Conservation (phyloP, 352 stramenopile genomes). For the Phytopythium montanum region DNA sequence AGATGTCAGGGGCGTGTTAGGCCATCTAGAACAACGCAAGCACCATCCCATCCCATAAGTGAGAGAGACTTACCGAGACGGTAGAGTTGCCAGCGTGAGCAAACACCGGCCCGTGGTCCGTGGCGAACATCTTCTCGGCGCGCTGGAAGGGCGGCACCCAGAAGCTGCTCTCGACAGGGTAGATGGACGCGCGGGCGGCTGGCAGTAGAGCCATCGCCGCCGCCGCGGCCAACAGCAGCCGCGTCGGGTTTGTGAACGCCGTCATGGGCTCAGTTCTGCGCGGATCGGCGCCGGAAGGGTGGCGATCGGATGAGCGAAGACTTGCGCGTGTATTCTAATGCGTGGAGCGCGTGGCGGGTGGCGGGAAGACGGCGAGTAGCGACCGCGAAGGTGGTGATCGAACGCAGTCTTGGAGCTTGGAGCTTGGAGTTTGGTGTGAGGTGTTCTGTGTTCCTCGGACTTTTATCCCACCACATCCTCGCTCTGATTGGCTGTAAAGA, state of each 20-base stretch:
- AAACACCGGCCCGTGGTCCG: constrained; percentile 62
- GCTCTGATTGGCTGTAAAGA: background rate
- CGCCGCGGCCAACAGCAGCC: constrained; percentile 13
- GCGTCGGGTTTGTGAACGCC: background rate
- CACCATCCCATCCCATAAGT: too few species aligned
- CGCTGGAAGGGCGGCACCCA: constrained; percentile 82
- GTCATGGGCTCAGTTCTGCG: background rate
- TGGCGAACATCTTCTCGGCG: constrained; percentile 85
- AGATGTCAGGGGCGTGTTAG: background rate
- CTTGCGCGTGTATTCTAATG: background rate
- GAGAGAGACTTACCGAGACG: constrained; percentile 49
- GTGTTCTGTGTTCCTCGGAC: background rate
- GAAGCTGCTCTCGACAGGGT: constrained; percentile 59
- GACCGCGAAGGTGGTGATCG: background rate
- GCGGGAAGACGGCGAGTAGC: background rate
- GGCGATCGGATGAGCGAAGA: background rate
- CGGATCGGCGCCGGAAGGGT: background rate
- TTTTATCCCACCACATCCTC: constrained; percentile 7
- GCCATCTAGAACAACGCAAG: background rate
- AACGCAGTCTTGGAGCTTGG: too few species aligned
- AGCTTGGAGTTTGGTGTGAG: background rate
- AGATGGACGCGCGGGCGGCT: constrained; percentile 46
- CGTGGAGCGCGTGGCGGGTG: background rate
- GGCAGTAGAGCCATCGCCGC: constrained; percentile 10
- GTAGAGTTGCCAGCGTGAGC: constrained; percentile 58